phyloP scores from a whole-genome alignment of 345 rosid genomes.

The Psidium friedrichsthalianum region DNA sequence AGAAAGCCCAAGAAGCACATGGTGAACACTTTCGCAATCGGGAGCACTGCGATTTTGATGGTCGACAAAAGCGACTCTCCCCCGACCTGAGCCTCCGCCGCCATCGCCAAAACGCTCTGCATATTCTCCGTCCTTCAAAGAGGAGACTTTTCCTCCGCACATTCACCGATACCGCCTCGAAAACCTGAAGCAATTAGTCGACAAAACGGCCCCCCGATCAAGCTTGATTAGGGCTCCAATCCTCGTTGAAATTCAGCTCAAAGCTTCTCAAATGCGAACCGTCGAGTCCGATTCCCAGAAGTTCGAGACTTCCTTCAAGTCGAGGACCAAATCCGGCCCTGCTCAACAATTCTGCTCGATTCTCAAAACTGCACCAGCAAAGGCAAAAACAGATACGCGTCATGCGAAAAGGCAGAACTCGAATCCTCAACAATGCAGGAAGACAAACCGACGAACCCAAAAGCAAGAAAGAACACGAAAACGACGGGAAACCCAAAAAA shows the following conservation, averaged over 20 bases:
- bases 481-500: not conserved
- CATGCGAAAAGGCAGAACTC: not conserved
- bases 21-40: constrained; percentile 94
- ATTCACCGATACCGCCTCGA: not conserved
- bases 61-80: constrained; percentile 44
- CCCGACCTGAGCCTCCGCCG: constrained; percentile 30
- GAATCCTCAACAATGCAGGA: not conserved
- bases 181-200: not conserved
- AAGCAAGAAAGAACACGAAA: not conserved
- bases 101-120: constrained; percentile 23
- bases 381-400: not conserved
- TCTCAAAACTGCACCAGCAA: not conserved
- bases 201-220: not conserved
- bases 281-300: not conserved
- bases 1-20: constrained; percentile 91
- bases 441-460: not conserved
- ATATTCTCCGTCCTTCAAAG: constrained; percentile 2
- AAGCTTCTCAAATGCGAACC: not conserved
- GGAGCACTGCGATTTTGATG: constrained; percentile 82
- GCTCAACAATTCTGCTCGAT: not conserved
- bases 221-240: not conserved
- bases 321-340: not conserved
- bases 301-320: not conserved
- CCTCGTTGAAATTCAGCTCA: not conserved
- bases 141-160: not conserved